Percentiles rank a stretch among this genome's conserved stretches.
Evolutionary conservation across 768 basidiomycete genomes (phyloP).

Genomic region (Mycena vitilis): DNA sequence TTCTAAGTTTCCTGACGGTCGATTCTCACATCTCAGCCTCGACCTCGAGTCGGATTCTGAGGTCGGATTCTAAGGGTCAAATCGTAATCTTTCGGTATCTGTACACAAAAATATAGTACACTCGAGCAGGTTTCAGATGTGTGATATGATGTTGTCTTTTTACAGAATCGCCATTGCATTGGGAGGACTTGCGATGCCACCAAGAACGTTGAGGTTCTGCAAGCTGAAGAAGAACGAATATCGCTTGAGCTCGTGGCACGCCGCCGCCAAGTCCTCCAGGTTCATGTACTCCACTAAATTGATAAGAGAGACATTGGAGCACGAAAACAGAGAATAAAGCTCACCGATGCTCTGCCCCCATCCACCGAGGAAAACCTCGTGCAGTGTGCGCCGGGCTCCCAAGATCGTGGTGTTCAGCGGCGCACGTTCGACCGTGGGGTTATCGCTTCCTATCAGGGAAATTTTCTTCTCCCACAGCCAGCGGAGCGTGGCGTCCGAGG

Average conservation of each 20-base stretch:
- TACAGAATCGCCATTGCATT: conserved; percentile 25
- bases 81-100: no score
- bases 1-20: no score
- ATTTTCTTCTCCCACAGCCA: conserved; percentile 36
- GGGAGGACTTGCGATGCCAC: conserved; percentile 29
- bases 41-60: no score
- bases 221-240: conserved; percentile 29
- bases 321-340: not conserved
- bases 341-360: conserved; percentile 29
- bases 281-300: conserved; percentile 22
- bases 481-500: conserved; percentile 23
- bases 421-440: conserved; percentile 20
- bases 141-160: not conserved
- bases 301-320: not conserved
- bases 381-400: conserved; percentile 13
- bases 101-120: no score
- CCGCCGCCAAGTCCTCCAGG: conserved; percentile 13
- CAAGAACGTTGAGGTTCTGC: conserved; percentile 27
- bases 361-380: conserved; percentile 31
- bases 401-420: not conserved
- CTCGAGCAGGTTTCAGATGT: no score
- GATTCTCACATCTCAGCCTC: no score
- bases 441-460: conserved; percentile 26
- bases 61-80: no score
- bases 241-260: conserved; percentile 21